Base-by-base conservation (phyloP, 345 rosid genomes). In the Salix caprea region DNA sequence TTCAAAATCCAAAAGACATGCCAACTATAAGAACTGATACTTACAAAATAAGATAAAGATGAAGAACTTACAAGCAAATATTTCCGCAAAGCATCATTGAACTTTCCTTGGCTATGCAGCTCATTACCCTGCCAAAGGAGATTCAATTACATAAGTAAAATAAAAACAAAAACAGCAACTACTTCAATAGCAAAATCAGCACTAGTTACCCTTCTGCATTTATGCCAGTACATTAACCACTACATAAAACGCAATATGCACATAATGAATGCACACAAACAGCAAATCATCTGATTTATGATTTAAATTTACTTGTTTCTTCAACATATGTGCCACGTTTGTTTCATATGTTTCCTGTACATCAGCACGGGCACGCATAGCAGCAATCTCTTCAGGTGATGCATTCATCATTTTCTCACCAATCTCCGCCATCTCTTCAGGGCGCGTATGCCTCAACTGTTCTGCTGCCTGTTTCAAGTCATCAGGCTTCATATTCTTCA, bases 401-500 rank as follows among this genome's bases (percentile, higher is more conserved):
- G 92, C 94, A 60, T 89, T 91, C 1, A 95, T 95, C 91, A 94
- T 88, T 87, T 90, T 94, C 82, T 94, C 90, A 26, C 99, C 82
- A 32, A 96, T 92, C 86, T 96, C 89, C 48, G 97, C 90, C 90
- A 96, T 90, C 80, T 92, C 94, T 81, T 90, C 97, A 0, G 98
- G 97, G 36, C 85, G 86, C 3, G 91, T 86, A 62, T 90, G 83
- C 90, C 92, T 91, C 39, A 96, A 88, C 79, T 96, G 97, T 78
- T 96, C 93, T 0, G 97, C 97, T 74, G 98, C 99, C 76, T 83
- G 91, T 75, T 73, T 92, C 80, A 89, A 88, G 87, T 92, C 99
- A 73, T 91, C 97, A 16, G 97, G 95, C 84, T 86, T 92, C 91
- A 94, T 90, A 77, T 89, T 94, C 86, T 88, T 89, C 99, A 96